Base-by-base conservation (phyloP, 805 yeast genomes). In the Candida fluviatilis region DNA sequence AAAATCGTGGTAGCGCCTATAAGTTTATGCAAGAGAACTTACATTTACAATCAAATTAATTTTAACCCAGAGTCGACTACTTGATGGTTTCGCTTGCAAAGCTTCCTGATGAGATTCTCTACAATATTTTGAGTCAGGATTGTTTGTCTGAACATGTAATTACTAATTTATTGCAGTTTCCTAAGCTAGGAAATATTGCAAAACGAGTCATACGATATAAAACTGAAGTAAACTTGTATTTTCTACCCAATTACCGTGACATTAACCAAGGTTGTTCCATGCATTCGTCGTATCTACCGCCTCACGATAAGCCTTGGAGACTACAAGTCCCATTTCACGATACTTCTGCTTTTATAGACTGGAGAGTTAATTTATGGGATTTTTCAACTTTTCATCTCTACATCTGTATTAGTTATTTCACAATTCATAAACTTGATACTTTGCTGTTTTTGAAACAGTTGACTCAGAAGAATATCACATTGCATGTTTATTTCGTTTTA, bases 21-120 rank as follows among this genome's bases (percentile, higher is more conserved):
- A n/a, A n/a, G n/a, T n/a, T n/a, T n/a, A n/a, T n/a, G n/a, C n/a
- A n/a, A n/a, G n/a, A n/a, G n/a, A n/a, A n/a, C n/a, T n/a, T n/a
- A n/a, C n/a, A n/a, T n/a, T n/a, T n/a, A n/a, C n/a, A n/a, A n/a
- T n/a, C n/a, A n/a, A n/a, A n/a, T n/a, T n/a, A n/a, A n/a, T n/a
- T n/a, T n/a, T n/a, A 21, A 21, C 24, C 24, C 6, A 21, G 24
- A 21, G 10, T 6, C 6, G 6, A 10, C 10, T 21, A 21, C 24
- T 6, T 6, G 6, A 21, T 21, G 24, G 10, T 21, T 6, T 21
- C 24, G 10, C 10, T 21, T 6, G 24, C 15, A n/a, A 13, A 35
- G 16, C 30, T 39, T 18, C 42, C 42, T n/a, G 34, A 39, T 21
- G 42, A 39, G 19, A 36, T 39, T 16, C 11, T 39, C 17, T 39